A percentile compares a stretch with the other conserved stretches of the same genome.
These are phyloP conservation scores for Colletotrichum zoysiae DNA, from an alignment of 2,329 filamentous ascomycete species.

Conservation along the genomic window DNA sequence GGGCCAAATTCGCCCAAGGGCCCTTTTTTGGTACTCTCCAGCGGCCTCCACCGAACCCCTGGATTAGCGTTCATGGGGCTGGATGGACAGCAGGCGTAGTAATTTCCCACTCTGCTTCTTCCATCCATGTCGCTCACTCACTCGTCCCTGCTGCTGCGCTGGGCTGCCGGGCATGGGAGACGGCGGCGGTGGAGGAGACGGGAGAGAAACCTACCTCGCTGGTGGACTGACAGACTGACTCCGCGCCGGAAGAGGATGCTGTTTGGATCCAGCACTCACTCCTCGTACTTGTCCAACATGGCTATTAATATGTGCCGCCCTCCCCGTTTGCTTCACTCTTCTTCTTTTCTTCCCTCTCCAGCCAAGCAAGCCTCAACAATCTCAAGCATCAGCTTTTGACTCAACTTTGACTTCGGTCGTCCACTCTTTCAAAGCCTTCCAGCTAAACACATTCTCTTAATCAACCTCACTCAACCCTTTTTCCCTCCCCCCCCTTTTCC, in stretches of 20 bases:
- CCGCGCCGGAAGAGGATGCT: conserved; percentile 37
- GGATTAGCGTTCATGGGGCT: conserved; percentile 42
- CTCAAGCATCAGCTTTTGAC: conserved; percentile 54
- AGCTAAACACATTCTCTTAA: conserved; percentile 50
- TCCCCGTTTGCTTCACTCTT: conserved; percentile 45
- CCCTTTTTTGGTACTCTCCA: conserved; percentile 34
- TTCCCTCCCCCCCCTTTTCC: conserved; percentile 44
- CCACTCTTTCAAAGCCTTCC: conserved; percentile 65
- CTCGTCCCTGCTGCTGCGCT: too few relatives aligned
- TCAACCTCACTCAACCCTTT: conserved; percentile 46
- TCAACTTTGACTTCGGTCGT: conserved; percentile 68
- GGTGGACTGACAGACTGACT: conserved; percentile 40
- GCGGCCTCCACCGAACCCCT: conserved; percentile 42
- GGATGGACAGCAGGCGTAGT: conserved; percentile 29
- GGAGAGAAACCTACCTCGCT: conserved; percentile 42
- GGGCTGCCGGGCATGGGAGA: conserved; percentile 1
- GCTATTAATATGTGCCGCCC: conserved; percentile 63
- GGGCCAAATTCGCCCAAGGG: conserved; percentile 33
- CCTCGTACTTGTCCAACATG: conserved; percentile 39
- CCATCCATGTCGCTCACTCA: conserved; percentile 32
- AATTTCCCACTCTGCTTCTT: conserved; percentile 41
- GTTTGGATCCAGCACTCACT: conserved; percentile 21
- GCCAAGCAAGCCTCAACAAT: conserved; percentile 59
- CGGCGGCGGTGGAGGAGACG: conserved; percentile 22
- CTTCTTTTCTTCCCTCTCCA: conserved; percentile 53